Conservation (phyloP, 805 yeast genomes). For the Saturnispora sanitii region DNA sequence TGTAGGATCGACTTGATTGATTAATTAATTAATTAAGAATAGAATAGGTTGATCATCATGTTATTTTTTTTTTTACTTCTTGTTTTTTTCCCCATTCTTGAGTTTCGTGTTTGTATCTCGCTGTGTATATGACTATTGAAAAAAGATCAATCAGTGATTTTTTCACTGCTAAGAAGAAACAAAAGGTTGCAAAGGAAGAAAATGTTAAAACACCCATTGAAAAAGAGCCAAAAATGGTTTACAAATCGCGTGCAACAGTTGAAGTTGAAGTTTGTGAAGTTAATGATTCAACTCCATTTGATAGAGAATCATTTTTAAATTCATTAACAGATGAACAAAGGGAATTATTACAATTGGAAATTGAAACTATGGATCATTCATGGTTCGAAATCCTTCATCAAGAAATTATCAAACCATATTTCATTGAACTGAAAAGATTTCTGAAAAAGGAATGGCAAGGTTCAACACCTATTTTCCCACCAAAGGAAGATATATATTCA, state of each 20-base stretch:
- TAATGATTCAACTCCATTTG: slow-evolving; percentile 23
- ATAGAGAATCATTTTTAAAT: slow-evolving; percentile 43
- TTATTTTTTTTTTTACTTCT: neutral
- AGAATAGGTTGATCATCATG: too few relatives aligned
- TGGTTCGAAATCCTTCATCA: slow-evolving; percentile 67
- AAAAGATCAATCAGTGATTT: slow-evolving; percentile 15
- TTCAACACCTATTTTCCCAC: slow-evolving; percentile 61
- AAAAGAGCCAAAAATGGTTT: neutral
- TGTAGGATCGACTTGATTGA: too few relatives aligned
- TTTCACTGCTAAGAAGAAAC: slow-evolving; percentile 11
- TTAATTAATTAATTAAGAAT: too few relatives aligned
- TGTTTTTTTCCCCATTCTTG: too few relatives aligned
- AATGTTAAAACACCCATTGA: neutral
- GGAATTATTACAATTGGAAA: slow-evolving; percentile 53
- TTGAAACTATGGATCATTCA: slow-evolving; percentile 55
- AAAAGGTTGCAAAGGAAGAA: slow-evolving; percentile 5
- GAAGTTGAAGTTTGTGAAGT: neutral
- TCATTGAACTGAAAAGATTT: slow-evolving; percentile 60
- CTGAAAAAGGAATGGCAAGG: slow-evolving; percentile 35
- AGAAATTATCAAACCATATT: slow-evolving; percentile 81
- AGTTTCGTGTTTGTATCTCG: neutral
- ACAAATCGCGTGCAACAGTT: neutral
- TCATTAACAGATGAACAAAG: slow-evolving; percentile 38
- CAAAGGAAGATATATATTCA: slow-evolving; percentile 65
- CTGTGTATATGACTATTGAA: slow-evolving; percentile 1